phyloP scores from a whole-genome alignment of 228 moss, liverwort and hornwort genomes.

The Sphagnum fallax region DNA sequence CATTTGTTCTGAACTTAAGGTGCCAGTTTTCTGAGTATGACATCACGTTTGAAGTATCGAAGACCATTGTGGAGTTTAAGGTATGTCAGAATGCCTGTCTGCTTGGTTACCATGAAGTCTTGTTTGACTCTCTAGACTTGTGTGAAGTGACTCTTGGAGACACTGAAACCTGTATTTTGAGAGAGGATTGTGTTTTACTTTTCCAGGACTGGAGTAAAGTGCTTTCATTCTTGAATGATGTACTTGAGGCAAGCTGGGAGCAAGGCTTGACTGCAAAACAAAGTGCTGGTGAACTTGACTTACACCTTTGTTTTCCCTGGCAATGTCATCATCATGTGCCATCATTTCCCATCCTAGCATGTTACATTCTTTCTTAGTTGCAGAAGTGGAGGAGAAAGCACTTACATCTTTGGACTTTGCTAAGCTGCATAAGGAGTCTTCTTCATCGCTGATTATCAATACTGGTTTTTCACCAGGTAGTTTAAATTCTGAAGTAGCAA shows the following conservation, averaged over 20 bases:
- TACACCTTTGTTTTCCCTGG: no score
- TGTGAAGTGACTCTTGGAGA: neutral
- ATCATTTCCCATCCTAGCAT: no score
- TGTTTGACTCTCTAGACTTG: neutral
- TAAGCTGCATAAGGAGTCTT: no score
- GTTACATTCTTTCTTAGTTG: neutral
- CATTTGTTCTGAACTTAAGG: conserved; percentile 72
- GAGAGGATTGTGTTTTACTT: neutral
- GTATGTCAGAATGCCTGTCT: conserved; percentile 24
- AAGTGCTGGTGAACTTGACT: conserved; percentile 17
- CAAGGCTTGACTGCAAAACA: conserved; percentile 21
- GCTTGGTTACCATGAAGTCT: neutral
- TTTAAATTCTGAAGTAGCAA: conserved; percentile 11
- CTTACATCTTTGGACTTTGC: no score
- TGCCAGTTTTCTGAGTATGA: conserved; percentile 85
- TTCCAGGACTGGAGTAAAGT: conserved; percentile 76
- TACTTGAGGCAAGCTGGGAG: conserved; percentile 65
- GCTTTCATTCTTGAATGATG: conserved; percentile 45
- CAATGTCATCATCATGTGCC: no score
- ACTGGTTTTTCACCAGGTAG: neutral
- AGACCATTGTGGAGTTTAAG: conserved; percentile 94
- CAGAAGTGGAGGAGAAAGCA: no score
- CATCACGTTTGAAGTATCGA: conserved; percentile 86
- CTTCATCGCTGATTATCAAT: no score
- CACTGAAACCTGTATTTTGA: neutral